Conservation (phyloP, 2,329 filamentous ascomycete genomes). For the Chrysoporthe austroafricana region DNA sequence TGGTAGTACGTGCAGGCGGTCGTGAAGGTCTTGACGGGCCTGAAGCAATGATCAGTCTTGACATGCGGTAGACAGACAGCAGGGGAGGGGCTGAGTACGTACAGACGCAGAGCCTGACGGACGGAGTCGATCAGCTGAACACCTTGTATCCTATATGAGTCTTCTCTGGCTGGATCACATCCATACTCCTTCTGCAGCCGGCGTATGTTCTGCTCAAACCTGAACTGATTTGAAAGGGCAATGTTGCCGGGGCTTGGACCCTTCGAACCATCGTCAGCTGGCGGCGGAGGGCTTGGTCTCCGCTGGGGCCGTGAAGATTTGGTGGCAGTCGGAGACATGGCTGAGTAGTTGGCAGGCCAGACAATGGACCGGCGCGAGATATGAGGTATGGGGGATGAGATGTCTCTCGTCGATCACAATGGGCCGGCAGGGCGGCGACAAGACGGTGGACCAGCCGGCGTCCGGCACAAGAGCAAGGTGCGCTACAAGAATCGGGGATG, state of each 20-base stretch:
- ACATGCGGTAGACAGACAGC: neutral
- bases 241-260: constrained; percentile 54
- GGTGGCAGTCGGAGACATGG: constrained; percentile 26
- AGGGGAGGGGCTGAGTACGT: constrained; percentile 38
- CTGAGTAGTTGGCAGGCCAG: neutral
- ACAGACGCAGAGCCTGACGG: constrained; percentile 78
- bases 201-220: constrained; percentile 80
- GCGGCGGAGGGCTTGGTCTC: constrained; percentile 19
- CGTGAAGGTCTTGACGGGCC: constrained; percentile 85
- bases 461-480: neutral
- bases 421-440: neutral
- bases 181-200: constrained; percentile 70
- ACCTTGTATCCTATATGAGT: constrained; percentile 79
- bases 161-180: constrained; percentile 78
- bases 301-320: constrained; percentile 23
- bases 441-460: neutral
- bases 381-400: neutral
- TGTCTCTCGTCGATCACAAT: neutral
- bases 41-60: constrained; percentile 39
- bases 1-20: constrained; percentile 93
- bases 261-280: constrained; percentile 31
- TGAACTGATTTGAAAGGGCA: constrained; percentile 67
- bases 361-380: too few species aligned
- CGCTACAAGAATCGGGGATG: neutral
- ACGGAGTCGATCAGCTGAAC: constrained; percentile 89